Evolutionary conservation across 305 asterid species (phyloP).

Genomic region (Solanum hybrid): DNA sequence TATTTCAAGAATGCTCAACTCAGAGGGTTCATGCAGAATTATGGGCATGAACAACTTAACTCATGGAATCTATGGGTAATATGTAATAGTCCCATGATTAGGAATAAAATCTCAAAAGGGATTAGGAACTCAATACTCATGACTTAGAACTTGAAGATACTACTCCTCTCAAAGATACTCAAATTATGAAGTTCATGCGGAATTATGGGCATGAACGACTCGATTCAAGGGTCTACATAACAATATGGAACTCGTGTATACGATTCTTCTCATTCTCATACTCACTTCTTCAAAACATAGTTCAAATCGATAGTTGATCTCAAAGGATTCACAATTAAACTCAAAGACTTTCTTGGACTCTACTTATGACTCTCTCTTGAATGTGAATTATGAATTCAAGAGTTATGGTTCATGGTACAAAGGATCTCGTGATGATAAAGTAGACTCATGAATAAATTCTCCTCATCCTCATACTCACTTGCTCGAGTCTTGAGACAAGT

Average conservation of each 20-base stretch:
- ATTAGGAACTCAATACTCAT: not conserved
- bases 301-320: not conserved
- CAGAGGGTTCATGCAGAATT: not conserved
- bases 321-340: not conserved
- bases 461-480: not conserved
- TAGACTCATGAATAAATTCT: not conserved
- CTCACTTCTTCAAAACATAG: not conserved
- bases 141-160: not conserved
- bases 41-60: not conserved
- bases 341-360: not conserved
- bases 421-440: not conserved
- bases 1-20: not conserved
- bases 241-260: not conserved
- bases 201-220: not conserved
- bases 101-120: not conserved
- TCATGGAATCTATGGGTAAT: not conserved
- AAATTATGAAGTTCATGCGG: too few species aligned
- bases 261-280: not conserved
- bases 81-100: not conserved
- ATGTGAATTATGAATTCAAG: not conserved
- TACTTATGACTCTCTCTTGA: not conserved
- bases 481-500: not conserved
- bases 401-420: not conserved
- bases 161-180: not conserved
- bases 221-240: not conserved